Base-by-base conservation (phyloP, 108 stramenopile species). In the Skeletonema tropicum region DNA sequence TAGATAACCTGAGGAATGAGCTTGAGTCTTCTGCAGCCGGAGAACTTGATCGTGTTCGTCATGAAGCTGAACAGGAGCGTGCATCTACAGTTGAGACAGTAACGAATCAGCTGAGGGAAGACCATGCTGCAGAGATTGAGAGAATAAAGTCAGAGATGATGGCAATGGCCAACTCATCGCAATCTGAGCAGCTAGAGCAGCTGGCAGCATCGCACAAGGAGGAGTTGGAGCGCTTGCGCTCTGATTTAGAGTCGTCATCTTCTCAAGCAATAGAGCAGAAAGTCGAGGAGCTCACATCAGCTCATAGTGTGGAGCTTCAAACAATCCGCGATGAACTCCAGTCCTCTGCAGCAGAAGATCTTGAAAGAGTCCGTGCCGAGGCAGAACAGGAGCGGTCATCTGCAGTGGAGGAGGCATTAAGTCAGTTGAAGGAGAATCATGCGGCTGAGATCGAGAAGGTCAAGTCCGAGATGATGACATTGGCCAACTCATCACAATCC, bases 221-320 rank as follows among this genome's bases (percentile, higher is more conserved):
- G 13, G 39, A 55, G 48, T 62, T 39, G 41, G 71, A 59, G 32
- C 7, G 9, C 3, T 62, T 68, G 25, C 58, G 31, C 14, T 30
- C 19, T 15, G 66, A 67, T 17, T 11, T 57, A 29, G 55, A 67
- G 14, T 21, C 15, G 30, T 62, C 66, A 41, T 35, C 68, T 0
- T 30, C n/a, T 58, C 76, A 64, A 52, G 62, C 76, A 5, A 55
- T 42, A 19, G 58, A 82, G 17, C 60, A 46, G 36, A 57, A 41
- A 32, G 46, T 66, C 6, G 71, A 64, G 32, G 75, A 72, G 39
- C 57, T 69, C 29, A 65, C 62, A 12, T 35, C 64, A 31, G 25
- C 31, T 12, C 70, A 83, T 26, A 58, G 35, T 12, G 58, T 60
- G n/a, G 83, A 84, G 58, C 12, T 84, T 0, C 52, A 87, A 60